These are phyloP conservation scores for Sclerotinia spermophila DNA, from an alignment of 2,329 filamentous ascomycete species.

Conservation along the genomic window DNA sequence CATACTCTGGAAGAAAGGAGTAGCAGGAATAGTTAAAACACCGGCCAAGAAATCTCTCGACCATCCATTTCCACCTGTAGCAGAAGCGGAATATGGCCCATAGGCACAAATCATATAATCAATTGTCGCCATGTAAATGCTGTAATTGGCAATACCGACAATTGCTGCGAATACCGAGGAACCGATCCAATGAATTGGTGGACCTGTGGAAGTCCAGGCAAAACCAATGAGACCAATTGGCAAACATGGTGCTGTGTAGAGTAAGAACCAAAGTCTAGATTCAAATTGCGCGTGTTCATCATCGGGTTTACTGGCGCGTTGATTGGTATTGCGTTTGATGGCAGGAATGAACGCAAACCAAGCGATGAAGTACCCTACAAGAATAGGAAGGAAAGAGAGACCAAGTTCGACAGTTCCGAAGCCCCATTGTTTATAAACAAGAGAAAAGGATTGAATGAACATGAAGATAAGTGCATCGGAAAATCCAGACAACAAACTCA, in stretches of 20 bases:
- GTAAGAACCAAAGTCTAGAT: slow-evolving; percentile 60
- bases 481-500: slow-evolving; percentile 70
- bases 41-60: slow-evolving; percentile 70
- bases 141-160: slow-evolving; percentile 69
- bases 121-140: slow-evolving; percentile 71
- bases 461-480: slow-evolving; percentile 74
- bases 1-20: slow-evolving; percentile 55
- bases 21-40: slow-evolving; percentile 64
- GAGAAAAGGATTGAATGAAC: slow-evolving; percentile 66
- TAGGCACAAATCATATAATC: slow-evolving; percentile 77
- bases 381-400: slow-evolving; percentile 61
- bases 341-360: slow-evolving; percentile 58
- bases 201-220: slow-evolving; percentile 63
- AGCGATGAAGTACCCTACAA: slow-evolving; percentile 62
- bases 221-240: slow-evolving; percentile 68
- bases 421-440: slow-evolving; percentile 66
- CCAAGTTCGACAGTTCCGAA: slow-evolving; percentile 57
- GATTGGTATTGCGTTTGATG: slow-evolving; percentile 51
- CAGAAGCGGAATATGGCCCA: slow-evolving; percentile 68
- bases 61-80: slow-evolving; percentile 73
- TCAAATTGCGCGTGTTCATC: slow-evolving; percentile 65
- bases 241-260: slow-evolving; percentile 58
- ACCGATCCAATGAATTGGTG: slow-evolving; percentile 63
- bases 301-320: slow-evolving; percentile 48
- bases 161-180: slow-evolving; percentile 62